Evolutionary conservation across 306 rosid species (phyloP), one percentile per base, ranked within the genome.

Genomic region (Parietaria judaica): DNA sequence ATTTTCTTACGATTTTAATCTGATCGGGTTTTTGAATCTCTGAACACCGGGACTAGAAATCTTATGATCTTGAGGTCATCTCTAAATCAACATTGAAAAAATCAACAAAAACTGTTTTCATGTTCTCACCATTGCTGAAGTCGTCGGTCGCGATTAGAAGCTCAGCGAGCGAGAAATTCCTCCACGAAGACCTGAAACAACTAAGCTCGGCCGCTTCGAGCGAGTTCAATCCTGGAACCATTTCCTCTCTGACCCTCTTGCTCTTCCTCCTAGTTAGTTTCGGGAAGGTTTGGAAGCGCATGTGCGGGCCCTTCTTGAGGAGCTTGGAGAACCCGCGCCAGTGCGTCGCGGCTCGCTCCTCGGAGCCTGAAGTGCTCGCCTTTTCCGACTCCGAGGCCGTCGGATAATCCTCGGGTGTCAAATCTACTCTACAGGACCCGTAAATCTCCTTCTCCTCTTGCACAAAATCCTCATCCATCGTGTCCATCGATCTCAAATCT

Each of bases 151-250:
- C 97, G 3, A 73, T 70, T 70, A 66, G 60, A 31, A 92, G 77
- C 64, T 92, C 88, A 3, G 81, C 17, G 31, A 84, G 74, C 6
- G 90, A 46, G 78, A 74, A 92, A 61, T 86, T 84, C 72, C 68
- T 88, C 99, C 99, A 92, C 5, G 90, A 82, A 65, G 96, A 72
- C 76, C 81, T 92, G 60, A 92, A 88, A 83, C 72, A 76, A 72
- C 70, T 54, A 46, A 86, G 70, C 34, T 79, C 83, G 31, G 78
- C 80, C 31, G 78, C 4, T 10, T 84, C 89, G 31, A 86, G 69
- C 50, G 84, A 66, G 17, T 92, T 73, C 13, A 83, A 53, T 41
- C 59, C 62, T 9, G 97, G 95, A 60, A 86, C 56, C 23, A 77
- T 48, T 14, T 86, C 96, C 58, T 84, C 85, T 74, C 87, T 82